Evolutionary conservation across 768 basidiomycete species (phyloP).

Genomic region (Strobilomyces confusus): DNA sequence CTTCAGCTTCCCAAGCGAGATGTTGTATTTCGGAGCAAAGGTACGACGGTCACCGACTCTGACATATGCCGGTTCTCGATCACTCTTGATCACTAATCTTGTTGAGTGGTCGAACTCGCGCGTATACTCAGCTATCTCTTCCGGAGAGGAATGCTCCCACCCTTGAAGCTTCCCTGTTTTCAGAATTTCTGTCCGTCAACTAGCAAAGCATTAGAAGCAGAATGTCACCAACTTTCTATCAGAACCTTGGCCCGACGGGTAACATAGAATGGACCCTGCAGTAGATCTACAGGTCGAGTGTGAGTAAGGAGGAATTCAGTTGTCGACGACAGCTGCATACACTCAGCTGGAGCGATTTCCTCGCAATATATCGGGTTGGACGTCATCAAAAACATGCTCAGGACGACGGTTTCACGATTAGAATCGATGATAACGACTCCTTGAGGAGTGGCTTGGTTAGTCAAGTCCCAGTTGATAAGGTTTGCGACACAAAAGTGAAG

Average conservation of each 20-base stretch:
- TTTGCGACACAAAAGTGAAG: conserved; percentile 18
- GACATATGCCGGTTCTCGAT: too few species aligned
- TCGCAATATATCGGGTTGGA: background rate
- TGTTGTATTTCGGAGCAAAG: too few species aligned
- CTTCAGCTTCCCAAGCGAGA: too few species aligned
- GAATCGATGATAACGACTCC: background rate
- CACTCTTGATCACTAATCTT: too few species aligned
- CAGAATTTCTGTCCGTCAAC: background rate
- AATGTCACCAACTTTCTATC: background rate
- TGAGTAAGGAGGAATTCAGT: background rate
- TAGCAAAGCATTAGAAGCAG: background rate
- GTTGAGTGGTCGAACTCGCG: too few species aligned
- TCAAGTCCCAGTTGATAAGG: background rate
- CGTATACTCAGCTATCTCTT: too few species aligned
- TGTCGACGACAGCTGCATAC: background rate
- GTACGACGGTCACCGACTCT: too few species aligned
- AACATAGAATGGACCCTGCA: background rate
- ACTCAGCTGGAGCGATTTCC: background rate
- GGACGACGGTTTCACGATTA: too few species aligned
- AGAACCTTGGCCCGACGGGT: background rate
- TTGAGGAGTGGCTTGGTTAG: background rate
- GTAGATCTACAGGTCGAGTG: background rate
- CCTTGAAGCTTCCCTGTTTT: too few species aligned
- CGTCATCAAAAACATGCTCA: too few species aligned
- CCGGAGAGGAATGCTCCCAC: background rate